Percentiles rank a stretch among this genome's conserved stretches.
These are phyloP conservation scores for Pseudogymnoascus sp. DNA, from an alignment of 2,329 filamentous ascomycete genomes.

Conservation along the genomic window DNA sequence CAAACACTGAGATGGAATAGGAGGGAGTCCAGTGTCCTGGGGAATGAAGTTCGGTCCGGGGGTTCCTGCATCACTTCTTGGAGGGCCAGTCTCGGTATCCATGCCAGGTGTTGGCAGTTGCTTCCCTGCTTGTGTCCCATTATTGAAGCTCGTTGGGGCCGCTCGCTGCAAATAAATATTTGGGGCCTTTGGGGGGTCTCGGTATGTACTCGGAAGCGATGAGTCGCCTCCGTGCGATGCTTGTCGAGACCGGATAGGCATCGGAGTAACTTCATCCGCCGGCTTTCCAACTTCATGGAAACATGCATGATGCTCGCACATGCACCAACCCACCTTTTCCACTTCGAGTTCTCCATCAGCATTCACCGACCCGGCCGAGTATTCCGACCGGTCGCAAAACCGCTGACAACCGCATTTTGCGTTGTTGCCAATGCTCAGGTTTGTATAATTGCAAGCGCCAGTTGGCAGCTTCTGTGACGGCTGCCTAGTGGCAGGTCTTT, in stretches of 20 bases:
- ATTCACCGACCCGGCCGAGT: background rate
- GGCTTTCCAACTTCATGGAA: slow-evolving; percentile 34
- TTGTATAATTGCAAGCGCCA: slow-evolving; percentile 44
- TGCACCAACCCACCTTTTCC: slow-evolving; percentile 29
- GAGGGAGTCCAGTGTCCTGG: slow-evolving; percentile 22
- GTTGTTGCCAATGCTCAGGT: slow-evolving; percentile 33
- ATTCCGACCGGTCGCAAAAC: slow-evolving; percentile 38
- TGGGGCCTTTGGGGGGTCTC: background rate
- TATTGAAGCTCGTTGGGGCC: background rate
- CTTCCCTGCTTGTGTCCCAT: background rate
- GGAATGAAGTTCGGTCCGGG: slow-evolving; percentile 20
- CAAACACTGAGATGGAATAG: slow-evolving; percentile 30
- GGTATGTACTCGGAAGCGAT: slow-evolving; percentile 1
- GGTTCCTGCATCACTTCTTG: slow-evolving; percentile 9
- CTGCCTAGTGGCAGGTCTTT: slow-evolving; percentile 15
- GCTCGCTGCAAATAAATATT: background rate
- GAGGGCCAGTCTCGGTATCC: background rate
- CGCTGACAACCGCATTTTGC: slow-evolving; percentile 43
- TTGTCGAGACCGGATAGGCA: background rate
- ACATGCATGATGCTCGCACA: slow-evolving; percentile 49
- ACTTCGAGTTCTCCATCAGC: background rate
- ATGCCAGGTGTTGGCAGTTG: background rate
- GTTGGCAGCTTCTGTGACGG: slow-evolving; percentile 28
- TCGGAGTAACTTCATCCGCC: background rate
- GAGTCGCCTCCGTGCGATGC: background rate